Base-by-base conservation (phyloP, 2,329 filamentous ascomycete genomes). In the Xylaria sp. region DNA sequence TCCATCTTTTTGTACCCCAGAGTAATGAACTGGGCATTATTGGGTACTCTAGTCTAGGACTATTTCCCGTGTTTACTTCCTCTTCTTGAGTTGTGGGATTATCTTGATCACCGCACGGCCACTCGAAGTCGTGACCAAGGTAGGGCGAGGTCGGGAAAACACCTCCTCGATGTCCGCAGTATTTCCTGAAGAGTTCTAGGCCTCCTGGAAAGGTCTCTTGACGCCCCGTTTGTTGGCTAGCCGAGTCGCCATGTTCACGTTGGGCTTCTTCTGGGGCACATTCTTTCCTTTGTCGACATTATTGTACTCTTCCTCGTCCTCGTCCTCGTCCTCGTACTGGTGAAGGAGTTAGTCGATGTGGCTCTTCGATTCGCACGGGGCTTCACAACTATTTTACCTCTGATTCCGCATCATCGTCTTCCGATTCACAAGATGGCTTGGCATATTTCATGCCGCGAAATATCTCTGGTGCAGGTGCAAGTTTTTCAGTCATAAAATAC, bases 71-170 rank as follows among this genome's bases (percentile, higher is more conserved):
- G 5, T 28, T 23, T 20, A 54, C 41, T 39, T 10, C 39, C 25
- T 32, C 60, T 44, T 54, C 5, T 7, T 44, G 39, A 25, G 9
- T 18, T 39, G 34, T 23, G 48, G 20, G 18, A 32, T 23, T 1
- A 15, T 48, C 28, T 15, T 46, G 8, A 66, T 60, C 46, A 63
- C 46, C 6, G 63, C 67, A 37, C 58, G 67, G 28, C 67, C 67
- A 56, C 58, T 58, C 37, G 34, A 15, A 12, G 63, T 66, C 52
- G 66, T 32, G 18, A 59, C 54, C 18, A 63, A 46, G 9, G 63
- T 23, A 37, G 63, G 58, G 23, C 58, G 52, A 44, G 18, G 57
- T 25, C 23, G 63, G 54, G n/a, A 37, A 41, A 23, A 37, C 10
- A 10, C 25, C 46, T 48, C 18, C 5, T 50, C 2, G 18, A 25